Base-by-base conservation (phyloP, 1,284 basidiomycete species). In the Thecaphora frezii region DNA sequence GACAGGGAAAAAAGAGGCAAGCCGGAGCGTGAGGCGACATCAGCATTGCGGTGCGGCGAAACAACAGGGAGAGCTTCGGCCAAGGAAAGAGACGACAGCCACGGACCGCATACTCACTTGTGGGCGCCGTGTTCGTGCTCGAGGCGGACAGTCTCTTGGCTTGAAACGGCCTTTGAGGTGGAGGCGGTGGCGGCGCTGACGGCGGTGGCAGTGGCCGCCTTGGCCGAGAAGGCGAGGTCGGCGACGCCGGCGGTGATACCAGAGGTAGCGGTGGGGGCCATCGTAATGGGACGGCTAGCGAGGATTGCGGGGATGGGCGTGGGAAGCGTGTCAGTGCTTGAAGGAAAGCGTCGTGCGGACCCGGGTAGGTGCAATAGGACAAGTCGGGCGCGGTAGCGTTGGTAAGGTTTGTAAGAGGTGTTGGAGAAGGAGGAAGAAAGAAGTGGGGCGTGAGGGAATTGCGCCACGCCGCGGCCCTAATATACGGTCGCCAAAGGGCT, bases 81-180 rank as follows among this genome's bases (percentile, higher is more conserved):
- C 5, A 19, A 13, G 30, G 28, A 5, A 1, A 9, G 43, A 28
- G 28, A 5, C 26, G 14, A 25, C 25, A 12, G 19, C 23, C 18
- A 40, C 37, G 5, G 19, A n/a, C 25, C 9, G 12, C 5, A 3
- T 8, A 64, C 67, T 85, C 80, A 92, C 90, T 92, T 92, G 84
- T 92, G 90, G 51, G 90, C 90, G 36, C 88, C 87, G 75, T 88
- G 85, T 76, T 90, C 84, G 74, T 89, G 85, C 81, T 97, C 93
- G 70, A 93, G 83, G 45, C 84, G 81, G 63, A 97, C 90, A 45
- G 91, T 85, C 51, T 89, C 85, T 46, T 85, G 82, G 33, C 81
- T 82, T 19, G 82, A 66, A 21, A 73, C 47, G 10, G 57, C 43
- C 46, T 53, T 56, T 14, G 33, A 9, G 45, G 63, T 53, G 21